Conservation (phyloP, 768 basidiomycete genomes). For the Tremella yokohamensis region DNA sequence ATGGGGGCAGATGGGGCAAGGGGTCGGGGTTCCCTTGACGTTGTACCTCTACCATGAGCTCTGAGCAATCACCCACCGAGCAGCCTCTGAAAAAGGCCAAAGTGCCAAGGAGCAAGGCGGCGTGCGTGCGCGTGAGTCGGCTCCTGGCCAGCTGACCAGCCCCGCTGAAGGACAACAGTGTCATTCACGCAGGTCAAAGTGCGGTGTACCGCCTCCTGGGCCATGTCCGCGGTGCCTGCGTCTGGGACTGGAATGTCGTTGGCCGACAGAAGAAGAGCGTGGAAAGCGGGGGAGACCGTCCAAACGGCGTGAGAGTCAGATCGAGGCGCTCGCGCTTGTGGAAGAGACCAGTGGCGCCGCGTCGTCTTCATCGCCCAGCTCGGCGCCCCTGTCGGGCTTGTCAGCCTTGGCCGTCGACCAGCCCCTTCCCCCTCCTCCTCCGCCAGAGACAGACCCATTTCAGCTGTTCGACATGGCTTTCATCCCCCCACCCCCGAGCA, state of each 20-base stretch:
- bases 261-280: neutral
- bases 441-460: neutral
- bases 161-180: neutral
- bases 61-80: too few relatives aligned
- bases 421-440: neutral
- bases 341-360: neutral
- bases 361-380: neutral
- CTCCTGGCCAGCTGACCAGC: neutral
- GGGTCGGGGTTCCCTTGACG: too few relatives aligned
- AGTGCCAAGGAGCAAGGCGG: conserved; percentile 1
- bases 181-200: conserved; percentile 3
- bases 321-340: neutral
- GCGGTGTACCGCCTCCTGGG: conserved; percentile 1
- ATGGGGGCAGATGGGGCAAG: too few relatives aligned
- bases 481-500: neutral
- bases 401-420: neutral
- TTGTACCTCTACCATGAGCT: too few relatives aligned
- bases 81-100: neutral
- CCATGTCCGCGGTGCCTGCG: neutral
- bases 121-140: conserved; percentile 3
- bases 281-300: neutral
- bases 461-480: too few relatives aligned
- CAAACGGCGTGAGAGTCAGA: neutral
- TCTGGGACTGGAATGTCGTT: neutral
- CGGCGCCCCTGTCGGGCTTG: neutral